Evolutionary conservation across 2,329 filamentous ascomycete genomes (phyloP), one percentile per base, ranked within the genome.

Genomic region (Aulographum hederae): DNA sequence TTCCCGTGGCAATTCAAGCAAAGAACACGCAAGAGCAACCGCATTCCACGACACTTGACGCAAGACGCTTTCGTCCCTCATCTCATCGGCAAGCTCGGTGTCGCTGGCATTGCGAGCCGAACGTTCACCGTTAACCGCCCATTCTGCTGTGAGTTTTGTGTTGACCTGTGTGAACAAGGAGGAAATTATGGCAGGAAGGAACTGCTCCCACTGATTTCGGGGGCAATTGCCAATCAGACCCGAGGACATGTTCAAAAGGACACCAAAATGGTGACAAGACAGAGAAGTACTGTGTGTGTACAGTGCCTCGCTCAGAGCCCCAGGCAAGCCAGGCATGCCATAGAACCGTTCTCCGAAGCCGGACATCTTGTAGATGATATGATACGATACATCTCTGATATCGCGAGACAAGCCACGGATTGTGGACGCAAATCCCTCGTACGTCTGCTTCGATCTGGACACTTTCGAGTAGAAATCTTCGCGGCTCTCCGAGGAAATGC

Each of bases 401-500:
- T 85, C 82, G 19, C 89, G 67, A 27, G 95, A 73, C 2, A 85
- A 78, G 1, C 85, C 86, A 32, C 89, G 73, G 26, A 98, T 82
- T 1, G 84, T 85, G 1, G 86, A 95, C 4, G 85, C 86, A 39
- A 98, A 78, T 1, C 89, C 89, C 53, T 98, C 89, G 34, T 93
- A 70, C 0, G 84, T 93, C 26, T 68, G 69, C 53, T 84, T 92
- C 34, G 89, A 93, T 19, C 82, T 78, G 34, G 82, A 73, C 2
- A 98, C 86, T 26, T 81, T 72, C 19, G 82, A 79, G 52, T 94
- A 95, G 50, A 98, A 98, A 36, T 95, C 86, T 39, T 95, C 89
- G 50, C 89, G 84, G 43, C 81, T 95, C 17, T 92, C 89, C 38
- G 77, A 79, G 0, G 89, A 95, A 31, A 98, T 98, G 6, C 89